Conservation (phyloP, 108 stramenopile genomes). For the Cyclotella cryptica region DNA sequence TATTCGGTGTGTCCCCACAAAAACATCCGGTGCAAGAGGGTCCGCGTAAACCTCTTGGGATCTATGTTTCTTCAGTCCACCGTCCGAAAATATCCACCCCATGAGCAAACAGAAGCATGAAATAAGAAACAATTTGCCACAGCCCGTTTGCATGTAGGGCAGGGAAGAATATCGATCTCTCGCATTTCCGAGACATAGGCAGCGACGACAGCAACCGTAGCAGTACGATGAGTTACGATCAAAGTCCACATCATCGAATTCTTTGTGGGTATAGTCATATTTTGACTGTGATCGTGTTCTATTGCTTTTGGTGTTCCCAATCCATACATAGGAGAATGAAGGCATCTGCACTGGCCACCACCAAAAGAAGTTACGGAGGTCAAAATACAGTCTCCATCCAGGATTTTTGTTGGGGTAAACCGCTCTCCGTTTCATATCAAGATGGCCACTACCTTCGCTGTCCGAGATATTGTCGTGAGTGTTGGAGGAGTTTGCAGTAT, state of each 20-base stretch:
- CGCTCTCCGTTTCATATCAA: neutral
- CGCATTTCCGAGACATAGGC: neutral
- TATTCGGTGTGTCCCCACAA: conserved; percentile 5
- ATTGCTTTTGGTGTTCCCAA: neutral
- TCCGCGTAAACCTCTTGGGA: conserved; percentile 14
- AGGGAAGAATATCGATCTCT: neutral
- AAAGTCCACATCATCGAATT: conserved; percentile 40
- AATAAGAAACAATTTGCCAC: conserved; percentile 33
- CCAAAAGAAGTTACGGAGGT: conserved; percentile 2
- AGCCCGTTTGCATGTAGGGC: conserved; percentile 24
- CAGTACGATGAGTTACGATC: conserved; percentile 19
- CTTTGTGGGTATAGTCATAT: conserved; percentile 18
- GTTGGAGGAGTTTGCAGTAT: neutral
- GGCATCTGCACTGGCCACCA: conserved; percentile 8
- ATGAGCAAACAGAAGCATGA: conserved; percentile 27
- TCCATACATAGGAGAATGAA: neutral
- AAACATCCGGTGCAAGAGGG: conserved; percentile 24
- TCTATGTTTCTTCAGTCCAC: conserved; percentile 35
- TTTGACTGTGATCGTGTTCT: neutral
- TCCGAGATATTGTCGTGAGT: neutral
- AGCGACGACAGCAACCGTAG: neutral
- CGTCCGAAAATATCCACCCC: conserved; percentile 36
- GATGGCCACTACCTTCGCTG: neutral
- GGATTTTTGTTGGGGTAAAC: neutral
- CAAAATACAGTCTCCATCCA: conserved; percentile 9